These are phyloP conservation scores for Hyaloscypha hepaticicola DNA, from an alignment of 495 filamentous ascomycete genomes.

Conservation along the genomic window DNA sequence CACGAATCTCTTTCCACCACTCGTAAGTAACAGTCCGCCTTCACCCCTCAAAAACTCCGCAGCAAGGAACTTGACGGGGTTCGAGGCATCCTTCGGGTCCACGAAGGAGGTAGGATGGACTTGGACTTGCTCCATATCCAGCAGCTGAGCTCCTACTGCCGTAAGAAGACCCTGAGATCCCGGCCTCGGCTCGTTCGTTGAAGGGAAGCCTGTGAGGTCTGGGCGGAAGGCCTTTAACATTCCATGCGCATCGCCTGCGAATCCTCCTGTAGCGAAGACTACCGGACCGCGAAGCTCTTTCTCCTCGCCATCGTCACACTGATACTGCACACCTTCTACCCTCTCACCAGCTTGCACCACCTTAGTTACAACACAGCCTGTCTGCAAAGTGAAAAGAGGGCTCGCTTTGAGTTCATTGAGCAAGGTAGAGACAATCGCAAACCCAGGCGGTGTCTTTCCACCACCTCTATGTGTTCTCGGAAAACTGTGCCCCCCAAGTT, in stretches of 20 bases:
- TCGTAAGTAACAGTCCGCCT: constrained; percentile 53
- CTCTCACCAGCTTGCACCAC: constrained; percentile 34
- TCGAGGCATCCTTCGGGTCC: constrained; percentile 50
- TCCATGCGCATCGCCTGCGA: constrained; percentile 56
- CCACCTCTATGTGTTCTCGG: constrained; percentile 55
- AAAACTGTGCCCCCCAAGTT: constrained; percentile 52
- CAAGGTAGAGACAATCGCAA: constrained; percentile 50
- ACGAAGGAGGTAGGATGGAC: constrained; percentile 71
- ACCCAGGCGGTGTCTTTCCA: constrained; percentile 51
- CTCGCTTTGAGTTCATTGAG: constrained; percentile 43
- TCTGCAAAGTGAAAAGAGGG: constrained; percentile 45
- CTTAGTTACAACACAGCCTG: constrained; percentile 44
- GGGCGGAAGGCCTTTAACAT: constrained; percentile 53
- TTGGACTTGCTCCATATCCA: constrained; percentile 60
- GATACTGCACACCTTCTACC: constrained; percentile 32
- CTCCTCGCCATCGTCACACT: constrained; percentile 14
- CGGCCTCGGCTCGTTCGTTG: constrained; percentile 56
- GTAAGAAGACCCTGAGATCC: constrained; percentile 49
- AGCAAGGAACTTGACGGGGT: constrained; percentile 56
- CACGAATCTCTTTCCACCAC: constrained; percentile 48
- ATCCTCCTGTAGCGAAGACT: constrained; percentile 57
- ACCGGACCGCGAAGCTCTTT: constrained; percentile 47
- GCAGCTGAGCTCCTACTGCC: constrained; percentile 45
- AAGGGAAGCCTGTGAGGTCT: constrained; percentile 55
- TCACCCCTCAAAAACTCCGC: constrained; percentile 59